These are phyloP conservation scores for Acaromyces ingoldii DNA, from an alignment of 1,284 basidiomycete species.

Conservation along the genomic window DNA sequence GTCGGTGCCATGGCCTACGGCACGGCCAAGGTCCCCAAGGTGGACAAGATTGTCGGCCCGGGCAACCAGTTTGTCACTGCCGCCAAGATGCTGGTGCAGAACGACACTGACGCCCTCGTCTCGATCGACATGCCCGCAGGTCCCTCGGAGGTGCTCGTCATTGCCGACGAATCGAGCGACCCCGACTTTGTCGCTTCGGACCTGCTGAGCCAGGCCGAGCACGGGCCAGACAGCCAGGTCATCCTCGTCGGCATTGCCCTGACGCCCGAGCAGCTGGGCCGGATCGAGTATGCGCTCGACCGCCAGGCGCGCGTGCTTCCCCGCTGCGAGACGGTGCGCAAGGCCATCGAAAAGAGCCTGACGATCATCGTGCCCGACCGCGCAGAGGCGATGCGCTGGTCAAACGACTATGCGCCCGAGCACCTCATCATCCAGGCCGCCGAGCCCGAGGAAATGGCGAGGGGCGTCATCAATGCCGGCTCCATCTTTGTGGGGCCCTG, in stretches of 20 bases:
- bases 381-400: slow-evolving; percentile 77
- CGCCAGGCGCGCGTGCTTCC: slow-evolving; percentile 78
- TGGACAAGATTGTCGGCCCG: slow-evolving; percentile 95
- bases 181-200: slow-evolving; percentile 93
- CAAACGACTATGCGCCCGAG: slow-evolving; percentile 84
- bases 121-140: slow-evolving; percentile 99
- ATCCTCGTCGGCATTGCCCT: slow-evolving; percentile 80
- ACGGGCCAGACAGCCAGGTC: slow-evolving; percentile 96
- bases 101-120: slow-evolving; percentile 93
- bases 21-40: slow-evolving; percentile 91
- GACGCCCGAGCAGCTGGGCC: slow-evolving; percentile 60
- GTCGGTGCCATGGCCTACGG: slow-evolving; percentile 97
- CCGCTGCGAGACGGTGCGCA: slow-evolving; percentile 80
- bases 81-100: slow-evolving; percentile 97
- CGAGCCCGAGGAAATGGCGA: slow-evolving; percentile 33
- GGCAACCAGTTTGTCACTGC: slow-evolving; percentile 99
- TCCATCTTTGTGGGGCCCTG: slow-evolving; percentile 81
- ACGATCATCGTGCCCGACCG: slow-evolving; percentile 70
- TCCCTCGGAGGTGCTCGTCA: slow-evolving; percentile 62
- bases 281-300: slow-evolving; percentile 82
- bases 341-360: slow-evolving; percentile 86
- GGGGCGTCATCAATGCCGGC: slow-evolving; percentile 58
- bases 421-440: slow-evolving; percentile 56
- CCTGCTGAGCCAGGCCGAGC: slow-evolving; percentile 90
- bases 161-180: slow-evolving; percentile 80